Evolutionary conservation across 345 rosid species (phyloP), one percentile per base, ranked within the genome.

Genomic region (Carallia brachiata): DNA sequence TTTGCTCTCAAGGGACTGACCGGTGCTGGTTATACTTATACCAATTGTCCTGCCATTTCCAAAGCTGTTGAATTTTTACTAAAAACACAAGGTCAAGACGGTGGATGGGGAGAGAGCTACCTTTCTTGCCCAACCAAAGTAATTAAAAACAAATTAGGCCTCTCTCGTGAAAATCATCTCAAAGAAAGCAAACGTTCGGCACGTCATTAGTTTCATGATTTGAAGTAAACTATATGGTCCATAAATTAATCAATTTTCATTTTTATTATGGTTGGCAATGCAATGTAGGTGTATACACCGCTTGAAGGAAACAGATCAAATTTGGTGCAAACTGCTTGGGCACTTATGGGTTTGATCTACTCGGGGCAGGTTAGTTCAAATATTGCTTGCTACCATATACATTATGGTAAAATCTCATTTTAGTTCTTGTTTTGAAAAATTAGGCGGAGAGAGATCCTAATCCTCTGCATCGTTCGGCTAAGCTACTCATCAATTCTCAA

Each of bases 81-180:
- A 16, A 53, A 68, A 13, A 74, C 54, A 62, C 77, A 68, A 9
- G 58, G 31, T 0, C 4, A 40, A 10, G 62, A 32, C 6, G 77
- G 77, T 30, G 77, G 77, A 4, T 74, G 77, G 77, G 77, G 72
- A 30, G 77, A 74, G 36, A 74, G 77, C n/a, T 74, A 62, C 13
- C 69, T 68, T 4, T 74, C 77, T 0, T 37, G 73, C 6, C 19
- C 19, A 55, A 66, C 68, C n/a, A 12, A 10, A 39, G 75, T 71
- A 63, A 71, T 9, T 47, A 32, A 36, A 6, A 36, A 36, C 39
- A 0, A 4, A 5, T 1, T 4, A 6, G 6, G 39, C 39, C 6
- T 4, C 39, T 6, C 39, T 36, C 39, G 0, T 36, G 4, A 36
- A 6, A 36, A 36, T 36, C 5, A 36, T 36, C 39, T 4, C 6